phyloP scores from a whole-genome alignment of 225 moss, liverwort and hornwort genomes.

The Rhytidiadelphus loreus region DNA sequence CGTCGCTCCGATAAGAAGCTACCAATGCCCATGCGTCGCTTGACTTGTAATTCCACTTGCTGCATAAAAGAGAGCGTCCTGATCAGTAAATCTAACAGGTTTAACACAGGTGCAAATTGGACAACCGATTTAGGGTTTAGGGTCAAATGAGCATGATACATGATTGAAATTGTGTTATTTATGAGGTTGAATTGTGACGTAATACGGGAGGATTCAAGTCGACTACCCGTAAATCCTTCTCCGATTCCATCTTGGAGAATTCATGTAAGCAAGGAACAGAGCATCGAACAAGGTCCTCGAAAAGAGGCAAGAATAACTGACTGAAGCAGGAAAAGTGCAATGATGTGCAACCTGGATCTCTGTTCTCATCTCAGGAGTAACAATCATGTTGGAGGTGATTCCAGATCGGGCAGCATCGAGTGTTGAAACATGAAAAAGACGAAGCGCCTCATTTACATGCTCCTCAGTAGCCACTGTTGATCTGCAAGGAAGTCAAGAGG shows the following conservation, averaged over 20 bases:
- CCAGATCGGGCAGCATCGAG: conserved; percentile 88
- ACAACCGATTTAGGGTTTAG: neutral
- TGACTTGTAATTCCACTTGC: conserved; percentile 90
- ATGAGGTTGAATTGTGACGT: neutral
- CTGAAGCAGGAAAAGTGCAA: neutral
- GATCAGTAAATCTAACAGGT: neutral
- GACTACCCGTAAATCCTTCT: neutral
- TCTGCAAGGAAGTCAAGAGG: conserved; percentile 17
- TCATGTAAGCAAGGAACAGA: neutral
- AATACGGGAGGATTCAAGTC: neutral
- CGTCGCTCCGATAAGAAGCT: conserved; percentile 81
- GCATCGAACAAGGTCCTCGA: neutral
- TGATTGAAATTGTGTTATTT: neutral
- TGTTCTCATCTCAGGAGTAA: conserved; percentile 82
- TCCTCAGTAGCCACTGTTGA: conserved; percentile 87
- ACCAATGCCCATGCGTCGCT: conserved; percentile 81
- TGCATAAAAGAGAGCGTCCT: conserved; percentile 8
- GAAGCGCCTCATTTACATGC: conserved; percentile 83
- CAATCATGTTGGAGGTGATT: conserved; percentile 57
- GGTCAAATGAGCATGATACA: neutral
- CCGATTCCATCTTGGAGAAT: neutral
- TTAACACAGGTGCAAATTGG: no score
- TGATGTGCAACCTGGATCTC: conserved; percentile 68
- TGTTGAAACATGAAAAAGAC: conserved; percentile 79
- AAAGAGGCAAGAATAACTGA: neutral